Evolutionary conservation across 257 asterid genomes (phyloP).

Genomic region (Solanum habrochaites): DNA sequence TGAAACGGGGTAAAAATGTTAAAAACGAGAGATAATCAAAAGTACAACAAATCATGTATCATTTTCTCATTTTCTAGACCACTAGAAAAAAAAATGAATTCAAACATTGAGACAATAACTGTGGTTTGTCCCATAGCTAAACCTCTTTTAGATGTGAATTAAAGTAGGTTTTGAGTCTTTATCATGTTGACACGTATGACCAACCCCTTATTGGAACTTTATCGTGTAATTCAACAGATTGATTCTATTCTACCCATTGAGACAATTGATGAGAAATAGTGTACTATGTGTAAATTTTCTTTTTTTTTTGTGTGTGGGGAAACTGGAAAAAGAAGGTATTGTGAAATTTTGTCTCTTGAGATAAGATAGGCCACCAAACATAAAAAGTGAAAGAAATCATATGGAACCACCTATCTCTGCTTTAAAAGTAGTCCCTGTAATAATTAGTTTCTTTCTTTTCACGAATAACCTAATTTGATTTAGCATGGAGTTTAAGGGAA

Average conservation of each 20-base stretch:
- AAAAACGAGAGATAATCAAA: no score
- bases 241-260: background rate
- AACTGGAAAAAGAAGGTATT: background rate
- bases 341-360: background rate
- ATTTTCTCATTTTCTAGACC: background rate
- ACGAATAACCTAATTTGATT: no score
- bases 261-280: background rate
- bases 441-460: no score
- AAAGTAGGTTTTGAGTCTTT: background rate
- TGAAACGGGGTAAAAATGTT: no score
- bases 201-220: background rate
- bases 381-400: background rate
- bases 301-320: background rate
- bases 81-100: background rate
- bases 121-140: background rate
- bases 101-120: background rate
- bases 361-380: background rate
- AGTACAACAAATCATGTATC: background rate
- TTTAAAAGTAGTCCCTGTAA: background rate
- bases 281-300: no score
- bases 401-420: background rate
- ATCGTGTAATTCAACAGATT: background rate
- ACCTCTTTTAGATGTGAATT: background rate
- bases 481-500: accelerated
- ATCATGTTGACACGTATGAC: background rate